These are phyloP conservation scores for Medicago arabica DNA, from an alignment of 306 rosid genomes.

Conservation along the genomic window DNA sequence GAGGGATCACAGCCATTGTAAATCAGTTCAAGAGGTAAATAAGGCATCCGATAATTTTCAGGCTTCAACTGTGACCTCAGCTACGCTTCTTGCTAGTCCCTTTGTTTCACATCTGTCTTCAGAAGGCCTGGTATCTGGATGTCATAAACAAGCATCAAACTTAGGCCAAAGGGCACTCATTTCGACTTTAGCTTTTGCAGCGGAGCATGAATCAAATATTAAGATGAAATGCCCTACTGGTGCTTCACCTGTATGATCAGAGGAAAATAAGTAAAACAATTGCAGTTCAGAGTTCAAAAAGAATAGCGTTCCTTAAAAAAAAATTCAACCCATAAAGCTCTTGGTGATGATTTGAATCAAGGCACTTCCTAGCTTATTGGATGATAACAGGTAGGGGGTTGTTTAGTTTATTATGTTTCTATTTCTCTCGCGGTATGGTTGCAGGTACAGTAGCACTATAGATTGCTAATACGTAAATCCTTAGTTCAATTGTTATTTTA, in stretches of 20 bases:
- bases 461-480: constrained; percentile 11
- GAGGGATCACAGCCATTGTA: constrained; percentile 32
- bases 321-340: constrained; percentile 5
- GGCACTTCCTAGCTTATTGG: neutral
- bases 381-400: constrained; percentile 6
- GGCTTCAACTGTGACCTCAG: constrained; percentile 43
- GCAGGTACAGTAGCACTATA: constrained; percentile 39
- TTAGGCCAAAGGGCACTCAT: constrained; percentile 37
- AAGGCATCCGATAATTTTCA: constrained; percentile 42
- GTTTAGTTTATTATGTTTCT: neutral
- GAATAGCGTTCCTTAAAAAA: constrained; percentile 25
- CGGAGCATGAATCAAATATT: constrained; percentile 60
- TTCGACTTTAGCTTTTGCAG: constrained; percentile 78
- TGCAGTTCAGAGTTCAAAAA: constrained; percentile 32
- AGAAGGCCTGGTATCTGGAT: constrained; percentile 27
- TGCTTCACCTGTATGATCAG: constrained; percentile 10
- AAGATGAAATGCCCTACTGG: constrained; percentile 46
- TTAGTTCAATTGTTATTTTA: constrained; percentile 2
- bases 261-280: constrained; percentile 35
- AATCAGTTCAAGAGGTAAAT: constrained; percentile 42
- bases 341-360: constrained; percentile 23
- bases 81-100: constrained; percentile 43
- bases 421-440: constrained; percentile 27
- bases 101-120: constrained; percentile 53
- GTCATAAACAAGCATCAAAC: constrained; percentile 13